A percentile compares a stretch with the other conserved stretches of the same genome.
Evolutionary conservation across 768 basidiomycete species (phyloP).

Genomic region (Sporobolomyces roseus): DNA sequence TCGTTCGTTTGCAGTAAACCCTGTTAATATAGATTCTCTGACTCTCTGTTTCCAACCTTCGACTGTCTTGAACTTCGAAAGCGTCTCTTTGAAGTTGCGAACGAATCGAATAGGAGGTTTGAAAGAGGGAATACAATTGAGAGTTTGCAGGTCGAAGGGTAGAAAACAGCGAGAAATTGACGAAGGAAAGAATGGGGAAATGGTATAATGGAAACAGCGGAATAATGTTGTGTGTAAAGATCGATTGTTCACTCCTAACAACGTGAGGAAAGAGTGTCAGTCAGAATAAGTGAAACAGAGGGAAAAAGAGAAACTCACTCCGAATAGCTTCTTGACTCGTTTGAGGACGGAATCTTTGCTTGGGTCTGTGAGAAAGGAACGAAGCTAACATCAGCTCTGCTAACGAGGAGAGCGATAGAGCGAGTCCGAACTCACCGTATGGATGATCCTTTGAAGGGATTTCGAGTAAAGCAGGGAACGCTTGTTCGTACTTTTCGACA

Average conservation of each 20-base stretch:
- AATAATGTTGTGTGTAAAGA: not conserved
- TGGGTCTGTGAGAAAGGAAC: slow-evolving; percentile 61
- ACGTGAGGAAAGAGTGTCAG: too few relatives aligned
- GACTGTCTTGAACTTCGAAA: too few relatives aligned
- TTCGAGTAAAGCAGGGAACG: slow-evolving; percentile 93
- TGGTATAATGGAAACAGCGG: too few relatives aligned
- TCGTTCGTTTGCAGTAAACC: not conserved
- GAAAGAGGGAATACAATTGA: too few relatives aligned
- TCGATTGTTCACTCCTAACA: too few relatives aligned
- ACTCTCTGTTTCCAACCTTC: not conserved
- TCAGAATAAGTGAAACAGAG: too few relatives aligned
- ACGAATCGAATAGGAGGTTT: too few relatives aligned
- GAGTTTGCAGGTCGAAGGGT: too few relatives aligned
- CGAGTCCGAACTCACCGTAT: slow-evolving; percentile 64
- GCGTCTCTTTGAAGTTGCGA: too few relatives aligned
- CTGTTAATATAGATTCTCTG: not conserved
- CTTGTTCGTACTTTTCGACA: slow-evolving; percentile 90
- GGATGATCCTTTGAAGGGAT: slow-evolving; percentile 99
- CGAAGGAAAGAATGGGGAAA: not conserved
- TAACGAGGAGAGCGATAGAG: slow-evolving; percentile 1
- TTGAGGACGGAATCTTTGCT: slow-evolving; percentile 93
- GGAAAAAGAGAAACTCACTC: not conserved
- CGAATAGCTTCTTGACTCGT: slow-evolving; percentile 92
- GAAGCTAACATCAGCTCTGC: not conserved
- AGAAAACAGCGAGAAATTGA: not conserved